Evolutionary conservation across 768 basidiomycete genomes (phyloP).

Genomic region (Royoungia palumana): DNA sequence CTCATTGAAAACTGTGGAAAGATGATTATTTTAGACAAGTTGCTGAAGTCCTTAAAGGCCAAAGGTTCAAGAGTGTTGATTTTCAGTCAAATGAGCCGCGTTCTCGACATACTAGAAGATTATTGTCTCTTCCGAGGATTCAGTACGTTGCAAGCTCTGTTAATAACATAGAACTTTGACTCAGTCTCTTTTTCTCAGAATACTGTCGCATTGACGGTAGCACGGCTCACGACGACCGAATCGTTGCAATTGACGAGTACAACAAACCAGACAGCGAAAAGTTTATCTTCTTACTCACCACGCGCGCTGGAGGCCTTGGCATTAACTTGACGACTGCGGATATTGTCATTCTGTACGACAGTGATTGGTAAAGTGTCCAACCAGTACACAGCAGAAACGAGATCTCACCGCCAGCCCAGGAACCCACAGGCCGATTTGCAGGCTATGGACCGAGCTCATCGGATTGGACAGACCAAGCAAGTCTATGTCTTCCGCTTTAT

Average conservation of each 20-base stretch:
- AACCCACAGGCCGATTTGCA: slow-evolving; percentile 99
- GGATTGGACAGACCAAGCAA: slow-evolving; percentile 96
- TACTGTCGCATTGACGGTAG: slow-evolving; percentile 97
- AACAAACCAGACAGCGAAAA: slow-evolving; percentile 92
- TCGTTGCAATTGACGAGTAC: slow-evolving; percentile 94
- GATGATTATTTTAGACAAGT: slow-evolving; percentile 96
- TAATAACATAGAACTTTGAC: slow-evolving; percentile 2
- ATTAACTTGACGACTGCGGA: slow-evolving; percentile 96
- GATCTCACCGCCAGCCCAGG: slow-evolving; percentile 42
- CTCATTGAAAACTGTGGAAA: slow-evolving; percentile 92
- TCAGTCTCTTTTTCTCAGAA: slow-evolving; percentile 41
- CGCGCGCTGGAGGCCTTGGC: slow-evolving; percentile 93
- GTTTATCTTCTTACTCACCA: slow-evolving; percentile 95
- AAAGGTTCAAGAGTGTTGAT: slow-evolving; percentile 96
- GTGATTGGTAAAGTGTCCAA: slow-evolving; percentile 72
- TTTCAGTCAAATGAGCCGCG: slow-evolving; percentile 99
- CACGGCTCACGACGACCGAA: slow-evolving; percentile 96
- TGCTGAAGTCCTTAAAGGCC: slow-evolving; percentile 80
- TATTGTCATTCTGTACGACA: slow-evolving; percentile 92
- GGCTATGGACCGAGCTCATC: slow-evolving; percentile 97
- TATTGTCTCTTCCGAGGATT: slow-evolving; percentile 90
- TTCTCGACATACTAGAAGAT: slow-evolving; percentile 93
- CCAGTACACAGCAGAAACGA: background rate
- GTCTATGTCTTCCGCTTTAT: slow-evolving; percentile 97
- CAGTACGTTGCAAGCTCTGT: slow-evolving; percentile 49